Evolutionary conservation across 2,329 filamentous ascomycete genomes (phyloP).

Genomic region (Hypoxylon sp.): DNA sequence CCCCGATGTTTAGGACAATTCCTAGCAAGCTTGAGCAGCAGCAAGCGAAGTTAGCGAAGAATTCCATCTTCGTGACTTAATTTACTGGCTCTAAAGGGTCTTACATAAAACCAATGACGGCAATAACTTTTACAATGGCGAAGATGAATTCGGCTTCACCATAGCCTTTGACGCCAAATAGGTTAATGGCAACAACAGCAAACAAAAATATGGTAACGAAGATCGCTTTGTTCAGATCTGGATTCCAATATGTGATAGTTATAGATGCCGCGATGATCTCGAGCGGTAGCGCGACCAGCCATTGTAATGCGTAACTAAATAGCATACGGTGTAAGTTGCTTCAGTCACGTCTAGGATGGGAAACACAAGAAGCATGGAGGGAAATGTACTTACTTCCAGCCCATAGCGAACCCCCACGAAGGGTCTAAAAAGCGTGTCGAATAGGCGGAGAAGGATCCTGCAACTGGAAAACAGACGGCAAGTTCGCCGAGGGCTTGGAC

Average conservation of each 20-base stretch:
- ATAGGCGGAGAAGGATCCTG: constrained; percentile 92
- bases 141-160: constrained; percentile 93
- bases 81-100: constrained; percentile 50
- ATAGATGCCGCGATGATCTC: constrained; percentile 91
- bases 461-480: constrained; percentile 89
- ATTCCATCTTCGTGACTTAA: not conserved
- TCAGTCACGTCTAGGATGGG: not conserved
- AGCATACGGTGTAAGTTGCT: constrained; percentile 24
- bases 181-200: constrained; percentile 83
- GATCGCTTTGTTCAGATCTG: constrained; percentile 74
- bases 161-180: constrained; percentile 90
- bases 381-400: constrained; percentile 80
- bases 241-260: constrained; percentile 85
- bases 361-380: not conserved
- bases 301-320: constrained; percentile 90
- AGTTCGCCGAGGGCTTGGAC: constrained; percentile 93
- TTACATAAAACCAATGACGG: constrained; percentile 90
- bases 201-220: constrained; percentile 88
- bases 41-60: constrained; percentile 14
- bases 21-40: constrained; percentile 77
- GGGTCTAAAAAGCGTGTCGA: constrained; percentile 94
- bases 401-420: constrained; percentile 96
- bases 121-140: constrained; percentile 86
- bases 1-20: constrained; percentile 87
- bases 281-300: constrained; percentile 85